Conservation (phyloP, 306 rosid genomes). For the Ormosia emarginata region DNA sequence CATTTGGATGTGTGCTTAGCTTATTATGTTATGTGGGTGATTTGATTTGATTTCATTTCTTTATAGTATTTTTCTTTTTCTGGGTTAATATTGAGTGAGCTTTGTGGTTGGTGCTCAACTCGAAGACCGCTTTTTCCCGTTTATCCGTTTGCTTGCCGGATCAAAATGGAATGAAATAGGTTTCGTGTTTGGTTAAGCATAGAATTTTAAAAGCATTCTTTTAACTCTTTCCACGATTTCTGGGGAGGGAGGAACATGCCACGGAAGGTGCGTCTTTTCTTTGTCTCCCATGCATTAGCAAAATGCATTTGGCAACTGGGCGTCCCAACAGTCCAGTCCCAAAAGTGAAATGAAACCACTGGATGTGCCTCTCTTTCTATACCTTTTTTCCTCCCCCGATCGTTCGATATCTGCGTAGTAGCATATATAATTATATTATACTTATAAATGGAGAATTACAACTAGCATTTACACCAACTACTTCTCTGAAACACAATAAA, state of each 20-base stretch:
- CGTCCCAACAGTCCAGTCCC: constrained; percentile 14
- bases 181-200: constrained; percentile 71
- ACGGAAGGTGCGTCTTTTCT: constrained; percentile 18
- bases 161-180: constrained; percentile 48
- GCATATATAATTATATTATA: background rate
- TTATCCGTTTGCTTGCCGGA: constrained; percentile 77
- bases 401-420: background rate
- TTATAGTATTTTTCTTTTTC: constrained; percentile 28
- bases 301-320: constrained; percentile 14
- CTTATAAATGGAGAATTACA: constrained; percentile 34
- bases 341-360: constrained; percentile 15
- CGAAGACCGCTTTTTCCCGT: constrained; percentile 72
- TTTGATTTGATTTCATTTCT: constrained; percentile 26
- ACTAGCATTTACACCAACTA: constrained; percentile 43
- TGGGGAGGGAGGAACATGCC: constrained; percentile 24
- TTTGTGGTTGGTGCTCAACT: constrained; percentile 67
- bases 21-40: constrained; percentile 1
- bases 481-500: constrained; percentile 46
- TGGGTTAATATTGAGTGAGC: constrained; percentile 36
- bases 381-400: background rate
- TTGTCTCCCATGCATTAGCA: constrained; percentile 40
- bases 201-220: constrained; percentile 28
- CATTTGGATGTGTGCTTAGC: constrained; percentile 39
- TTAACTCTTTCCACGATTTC: constrained; percentile 30
- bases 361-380: background rate